phyloP scores from a whole-genome alignment of 1,284 basidiomycete species.

The Chondrostereum purpureum region DNA sequence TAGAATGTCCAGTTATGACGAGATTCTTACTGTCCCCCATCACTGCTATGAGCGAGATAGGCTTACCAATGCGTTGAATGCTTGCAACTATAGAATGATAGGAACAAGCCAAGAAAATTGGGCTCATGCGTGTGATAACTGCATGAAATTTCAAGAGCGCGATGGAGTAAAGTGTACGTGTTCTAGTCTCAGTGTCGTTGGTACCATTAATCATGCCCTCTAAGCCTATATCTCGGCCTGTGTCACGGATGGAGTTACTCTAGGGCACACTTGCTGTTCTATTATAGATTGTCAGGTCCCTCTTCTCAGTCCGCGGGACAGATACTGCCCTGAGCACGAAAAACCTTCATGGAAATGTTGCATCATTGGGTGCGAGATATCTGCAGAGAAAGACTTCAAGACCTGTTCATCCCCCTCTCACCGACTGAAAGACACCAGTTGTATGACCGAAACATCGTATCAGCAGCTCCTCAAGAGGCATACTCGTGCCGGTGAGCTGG shows the following conservation, averaged over 20 bases:
- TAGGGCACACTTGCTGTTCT: constrained; percentile 8
- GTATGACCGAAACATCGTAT: too few species aligned
- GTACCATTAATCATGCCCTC: background rate
- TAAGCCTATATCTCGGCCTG: constrained; percentile 3
- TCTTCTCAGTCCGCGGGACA: background rate
- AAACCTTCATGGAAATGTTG: background rate
- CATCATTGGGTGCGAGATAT: background rate
- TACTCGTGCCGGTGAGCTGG: too few species aligned
- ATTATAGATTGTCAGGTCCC: background rate
- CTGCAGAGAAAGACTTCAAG: background rate
- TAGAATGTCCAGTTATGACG: too few species aligned
- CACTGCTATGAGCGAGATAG: constrained; percentile 5
- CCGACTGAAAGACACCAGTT: too few species aligned
- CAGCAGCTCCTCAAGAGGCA: too few species aligned
- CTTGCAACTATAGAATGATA: background rate
- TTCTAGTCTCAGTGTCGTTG: too few species aligned
- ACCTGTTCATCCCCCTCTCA: background rate
- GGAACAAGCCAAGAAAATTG: constrained; percentile 1
- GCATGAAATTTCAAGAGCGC: background rate
- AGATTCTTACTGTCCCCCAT: constrained; percentile 3
- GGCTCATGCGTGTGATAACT: constrained; percentile 1
- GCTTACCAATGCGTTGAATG: constrained; percentile 1
- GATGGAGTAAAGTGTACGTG: background rate
- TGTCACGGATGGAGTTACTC: constrained; percentile 7
- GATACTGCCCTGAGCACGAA: background rate